Percentiles rank a stretch among this genome's conserved stretches.
These are phyloP conservation scores for Candida maesae DNA, from an alignment of 805 yeast species.

Conservation along the genomic window DNA sequence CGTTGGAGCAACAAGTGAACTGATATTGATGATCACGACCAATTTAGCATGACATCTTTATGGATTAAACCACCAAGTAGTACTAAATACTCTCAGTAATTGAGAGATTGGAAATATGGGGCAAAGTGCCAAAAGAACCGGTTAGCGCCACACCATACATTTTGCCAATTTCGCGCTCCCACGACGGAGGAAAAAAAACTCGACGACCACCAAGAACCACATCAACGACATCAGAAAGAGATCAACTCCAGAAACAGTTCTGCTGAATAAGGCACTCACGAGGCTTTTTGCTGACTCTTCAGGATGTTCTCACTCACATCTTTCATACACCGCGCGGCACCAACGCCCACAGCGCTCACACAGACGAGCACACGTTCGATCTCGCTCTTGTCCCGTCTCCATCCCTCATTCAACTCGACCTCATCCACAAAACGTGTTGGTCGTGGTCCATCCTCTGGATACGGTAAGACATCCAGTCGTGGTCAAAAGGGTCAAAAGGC, in stretches of 20 bases:
- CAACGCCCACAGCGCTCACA: slow-evolving; percentile 2
- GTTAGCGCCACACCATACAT: background rate
- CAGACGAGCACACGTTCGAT: slow-evolving; percentile 34
- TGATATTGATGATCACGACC: background rate
- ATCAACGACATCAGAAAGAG: background rate
- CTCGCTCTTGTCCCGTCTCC: slow-evolving; percentile 49
- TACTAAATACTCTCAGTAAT: no score
- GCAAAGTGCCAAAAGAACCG: background rate
- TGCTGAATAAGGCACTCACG: no score
- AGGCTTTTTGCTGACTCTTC: background rate
- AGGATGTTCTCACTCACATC: slow-evolving; percentile 12
- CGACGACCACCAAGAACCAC: background rate
- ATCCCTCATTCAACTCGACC: slow-evolving; percentile 62
- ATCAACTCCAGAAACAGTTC: no score
- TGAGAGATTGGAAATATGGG: no score
- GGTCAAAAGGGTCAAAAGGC: slow-evolving; percentile 99
- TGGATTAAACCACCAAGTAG: no score
- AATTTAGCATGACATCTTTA: no score
- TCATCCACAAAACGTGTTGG: slow-evolving; percentile 71
- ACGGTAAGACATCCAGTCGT: slow-evolving; percentile 93
- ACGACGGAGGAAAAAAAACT: background rate
- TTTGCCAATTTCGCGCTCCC: no score
- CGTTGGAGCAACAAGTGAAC: slow-evolving; percentile 14
- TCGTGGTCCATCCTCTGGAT: slow-evolving; percentile 91
- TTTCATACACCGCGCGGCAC: slow-evolving; percentile 1